Evolutionary conservation across 208 protist species (phyloP).

Genomic region (Trichomonas vaginalis): DNA sequence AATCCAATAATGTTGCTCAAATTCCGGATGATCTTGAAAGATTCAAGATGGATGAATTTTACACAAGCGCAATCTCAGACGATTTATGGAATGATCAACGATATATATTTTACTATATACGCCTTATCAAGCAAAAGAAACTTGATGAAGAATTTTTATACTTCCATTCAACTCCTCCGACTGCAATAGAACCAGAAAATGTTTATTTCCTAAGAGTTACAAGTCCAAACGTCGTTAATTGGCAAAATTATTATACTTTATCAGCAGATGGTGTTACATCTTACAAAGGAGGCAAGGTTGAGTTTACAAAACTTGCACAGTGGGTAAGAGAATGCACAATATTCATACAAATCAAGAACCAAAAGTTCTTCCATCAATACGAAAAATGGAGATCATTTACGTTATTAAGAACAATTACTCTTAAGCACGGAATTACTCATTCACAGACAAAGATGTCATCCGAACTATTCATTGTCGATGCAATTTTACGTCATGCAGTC

Average conservation of each 20-base stretch:
- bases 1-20: neutral
- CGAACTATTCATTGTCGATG: neutral
- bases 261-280: neutral
- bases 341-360: neutral
- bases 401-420: neutral
- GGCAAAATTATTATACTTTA: neutral
- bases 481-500: neutral
- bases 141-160: neutral
- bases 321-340: neutral
- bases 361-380: neutral
- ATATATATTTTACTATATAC: constrained; percentile 4
- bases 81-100: constrained; percentile 12
- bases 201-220: neutral
- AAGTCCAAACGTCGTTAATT: neutral
- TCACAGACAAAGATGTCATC: neutral
- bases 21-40: neutral
- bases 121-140: neutral
- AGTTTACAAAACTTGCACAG: neutral
- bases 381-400: constrained; percentile 13
- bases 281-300: neutral
- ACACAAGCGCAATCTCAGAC: neutral
- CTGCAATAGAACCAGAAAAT: neutral
- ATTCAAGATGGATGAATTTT: neutral
- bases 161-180: neutral
- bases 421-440: neutral